A percentile compares a stretch with the other conserved stretches of the same genome.
Evolutionary conservation across 306 rosid genomes (phyloP).

Genomic region (Prunus armeniaca): DNA sequence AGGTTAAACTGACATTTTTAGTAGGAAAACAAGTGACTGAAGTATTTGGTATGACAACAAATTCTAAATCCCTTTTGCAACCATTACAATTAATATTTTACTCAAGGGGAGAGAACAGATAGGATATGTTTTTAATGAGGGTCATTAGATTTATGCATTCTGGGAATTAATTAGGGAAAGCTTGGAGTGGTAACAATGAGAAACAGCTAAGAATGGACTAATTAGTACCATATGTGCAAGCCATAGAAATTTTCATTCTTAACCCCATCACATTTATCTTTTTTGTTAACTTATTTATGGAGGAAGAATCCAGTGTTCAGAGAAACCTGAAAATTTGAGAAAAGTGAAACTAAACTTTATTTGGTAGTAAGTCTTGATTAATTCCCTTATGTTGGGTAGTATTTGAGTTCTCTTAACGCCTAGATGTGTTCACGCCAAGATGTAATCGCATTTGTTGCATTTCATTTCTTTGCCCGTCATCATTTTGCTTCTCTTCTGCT

Average conservation of each 20-base stretch:
- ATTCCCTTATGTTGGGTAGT: constrained; percentile 5
- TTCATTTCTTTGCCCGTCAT: not conserved
- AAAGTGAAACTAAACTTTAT: not conserved
- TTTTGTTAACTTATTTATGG: constrained; percentile 7
- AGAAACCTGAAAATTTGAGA: constrained; percentile 7
- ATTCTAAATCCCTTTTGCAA: constrained; percentile 16
- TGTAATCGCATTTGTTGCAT: not conserved
- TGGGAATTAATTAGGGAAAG: constrained; percentile 15
- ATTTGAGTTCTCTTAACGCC: not conserved
- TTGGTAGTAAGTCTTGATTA: not conserved
- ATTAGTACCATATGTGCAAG: constrained; percentile 8
- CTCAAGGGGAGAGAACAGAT: not conserved
- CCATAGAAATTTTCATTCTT: not conserved
- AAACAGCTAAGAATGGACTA: not conserved
- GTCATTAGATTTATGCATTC: not conserved
- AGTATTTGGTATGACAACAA: constrained; percentile 9
- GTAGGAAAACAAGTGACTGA: constrained; percentile 6
- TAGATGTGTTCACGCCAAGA: not conserved
- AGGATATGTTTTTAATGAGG: constrained; percentile 18
- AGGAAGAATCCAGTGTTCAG: constrained; percentile 16
- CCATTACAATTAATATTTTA: constrained; percentile 5
- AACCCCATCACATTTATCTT: not conserved
- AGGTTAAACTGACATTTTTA: not conserved
- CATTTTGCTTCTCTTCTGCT: constrained; percentile 2
- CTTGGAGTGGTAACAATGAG: constrained; percentile 9